Conservation (phyloP, 345 rosid species). For the Limnanthes douglasii region DNA sequence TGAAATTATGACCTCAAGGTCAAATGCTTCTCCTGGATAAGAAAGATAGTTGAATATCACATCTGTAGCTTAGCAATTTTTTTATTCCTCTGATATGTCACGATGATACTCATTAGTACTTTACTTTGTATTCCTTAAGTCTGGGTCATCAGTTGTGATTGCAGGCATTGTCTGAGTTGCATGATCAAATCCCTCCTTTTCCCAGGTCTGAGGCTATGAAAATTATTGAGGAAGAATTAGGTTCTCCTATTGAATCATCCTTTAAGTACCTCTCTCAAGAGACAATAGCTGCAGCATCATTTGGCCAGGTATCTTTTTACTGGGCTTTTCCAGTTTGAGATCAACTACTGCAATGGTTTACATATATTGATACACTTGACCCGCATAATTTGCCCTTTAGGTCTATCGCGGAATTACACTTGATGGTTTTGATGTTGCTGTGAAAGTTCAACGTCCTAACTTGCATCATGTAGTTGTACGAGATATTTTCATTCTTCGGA, state of each 20-base stretch:
- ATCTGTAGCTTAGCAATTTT: no score
- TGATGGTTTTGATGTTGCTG: constrained; percentile 72
- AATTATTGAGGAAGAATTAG: constrained; percentile 78
- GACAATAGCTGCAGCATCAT: constrained; percentile 91
- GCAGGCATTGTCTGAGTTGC: constrained; percentile 88
- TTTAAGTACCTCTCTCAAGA: constrained; percentile 70
- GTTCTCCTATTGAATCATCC: constrained; percentile 53
- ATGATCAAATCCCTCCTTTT: constrained; percentile 85
- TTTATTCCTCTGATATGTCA: neutral
- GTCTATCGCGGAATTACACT: constrained; percentile 64
- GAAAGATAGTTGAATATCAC: neutral
- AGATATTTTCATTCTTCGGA: constrained; percentile 74
- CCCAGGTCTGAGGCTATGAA: constrained; percentile 55
- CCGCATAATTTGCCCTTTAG: constrained; percentile 21
- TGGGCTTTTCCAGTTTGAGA: constrained; percentile 4
- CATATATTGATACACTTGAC: constrained; percentile 3
- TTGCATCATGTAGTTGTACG: constrained; percentile 72
- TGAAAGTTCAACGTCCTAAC: constrained; percentile 95
- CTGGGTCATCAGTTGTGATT: constrained; percentile 12
- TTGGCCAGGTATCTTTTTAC: constrained; percentile 62
- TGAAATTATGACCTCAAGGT: neutral
- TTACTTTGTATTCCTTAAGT: neutral
- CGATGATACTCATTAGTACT: no score
- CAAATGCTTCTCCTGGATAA: neutral
- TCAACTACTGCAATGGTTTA: constrained; percentile 3